A percentile compares a stretch with the other conserved stretches of the same genome.
phyloP scores from a whole-genome alignment of 331 rosid genomes.

The Spiraea crenata region DNA sequence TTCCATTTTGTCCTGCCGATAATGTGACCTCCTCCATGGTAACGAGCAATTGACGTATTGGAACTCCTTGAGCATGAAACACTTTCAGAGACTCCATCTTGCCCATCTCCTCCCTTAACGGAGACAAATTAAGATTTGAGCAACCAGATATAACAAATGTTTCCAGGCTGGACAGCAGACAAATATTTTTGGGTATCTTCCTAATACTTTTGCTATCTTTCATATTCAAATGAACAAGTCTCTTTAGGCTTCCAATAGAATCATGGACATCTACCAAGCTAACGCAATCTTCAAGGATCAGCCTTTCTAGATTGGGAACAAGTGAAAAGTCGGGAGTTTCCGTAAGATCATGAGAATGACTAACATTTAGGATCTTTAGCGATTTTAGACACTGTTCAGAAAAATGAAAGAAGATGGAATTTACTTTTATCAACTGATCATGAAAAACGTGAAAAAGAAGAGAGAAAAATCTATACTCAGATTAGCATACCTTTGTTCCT shows the following conservation, averaged over 20 bases:
- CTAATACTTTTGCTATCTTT: conserved; percentile 9
- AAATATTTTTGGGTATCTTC: conserved; percentile 6
- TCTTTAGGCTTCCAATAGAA: neutral
- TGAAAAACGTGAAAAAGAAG: neutral
- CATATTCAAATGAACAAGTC: neutral
- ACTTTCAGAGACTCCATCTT: neutral
- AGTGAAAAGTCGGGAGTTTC: conserved; percentile 4
- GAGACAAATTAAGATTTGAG: conserved; percentile 1
- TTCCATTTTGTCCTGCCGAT: neutral
- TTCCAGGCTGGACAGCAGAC: neutral
- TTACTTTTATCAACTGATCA: too few relatives aligned
- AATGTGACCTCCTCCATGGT: neutral
- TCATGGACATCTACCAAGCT: neutral
- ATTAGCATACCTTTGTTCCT: neutral
- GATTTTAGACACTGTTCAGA: neutral
- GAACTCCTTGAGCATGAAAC: neutral
- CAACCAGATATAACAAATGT: conserved; percentile 12
- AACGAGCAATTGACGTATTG: neutral
- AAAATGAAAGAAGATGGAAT: neutral
- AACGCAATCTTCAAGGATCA: neutral
- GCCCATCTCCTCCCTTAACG: neutral
- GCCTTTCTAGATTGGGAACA: neutral
- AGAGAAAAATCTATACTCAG: neutral
- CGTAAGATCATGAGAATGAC: neutral
- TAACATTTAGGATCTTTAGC: conserved; percentile 11